phyloP scores from a whole-genome alignment of 371 early-diverging fungal genomes.

The Mucor saturninus region DNA sequence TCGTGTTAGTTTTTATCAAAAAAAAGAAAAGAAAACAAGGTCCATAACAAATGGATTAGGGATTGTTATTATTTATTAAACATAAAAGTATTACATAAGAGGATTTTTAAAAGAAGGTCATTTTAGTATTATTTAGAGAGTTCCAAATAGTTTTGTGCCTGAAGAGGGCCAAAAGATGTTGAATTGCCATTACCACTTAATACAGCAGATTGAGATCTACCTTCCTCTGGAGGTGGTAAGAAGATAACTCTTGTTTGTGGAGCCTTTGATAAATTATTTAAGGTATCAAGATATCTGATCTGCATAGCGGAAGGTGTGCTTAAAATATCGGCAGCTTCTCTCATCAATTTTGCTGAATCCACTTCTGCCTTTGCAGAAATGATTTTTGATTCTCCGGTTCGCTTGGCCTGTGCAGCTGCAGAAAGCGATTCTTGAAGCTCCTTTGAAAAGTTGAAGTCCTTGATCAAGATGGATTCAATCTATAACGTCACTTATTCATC shows the following conservation, averaged over 20 bases:
- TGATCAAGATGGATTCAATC: slow-evolving; percentile 83
- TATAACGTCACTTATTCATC: slow-evolving; percentile 7
- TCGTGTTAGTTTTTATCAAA: no score
- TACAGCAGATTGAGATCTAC: not conserved
- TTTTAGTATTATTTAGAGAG: not conserved
- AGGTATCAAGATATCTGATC: slow-evolving; percentile 86
- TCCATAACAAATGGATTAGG: no score
- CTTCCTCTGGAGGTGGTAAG: slow-evolving; percentile 17
- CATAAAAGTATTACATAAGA: slow-evolving; percentile 3
- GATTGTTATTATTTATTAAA: slow-evolving; percentile 4
- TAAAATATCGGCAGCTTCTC: slow-evolving; percentile 84
- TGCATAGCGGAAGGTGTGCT: slow-evolving; percentile 82
- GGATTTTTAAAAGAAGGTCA: not conserved
- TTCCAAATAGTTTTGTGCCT: slow-evolving; percentile 13
- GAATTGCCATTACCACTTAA: slow-evolving; percentile 5
- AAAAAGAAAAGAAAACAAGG: no score
- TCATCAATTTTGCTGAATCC: slow-evolving; percentile 90
- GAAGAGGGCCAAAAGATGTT: slow-evolving; percentile 19
- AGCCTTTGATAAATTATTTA: slow-evolving; percentile 36
- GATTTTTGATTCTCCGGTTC: slow-evolving; percentile 88
- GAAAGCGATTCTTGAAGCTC: slow-evolving; percentile 83
- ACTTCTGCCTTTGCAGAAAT: slow-evolving; percentile 93
- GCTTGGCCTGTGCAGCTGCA: slow-evolving; percentile 86
- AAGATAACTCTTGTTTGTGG: slow-evolving; percentile 15
- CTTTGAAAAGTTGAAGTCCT: slow-evolving; percentile 77